Evolutionary conservation across 208 protist genomes (phyloP).

Genomic region (Acanthamoeba sp.): DNA sequence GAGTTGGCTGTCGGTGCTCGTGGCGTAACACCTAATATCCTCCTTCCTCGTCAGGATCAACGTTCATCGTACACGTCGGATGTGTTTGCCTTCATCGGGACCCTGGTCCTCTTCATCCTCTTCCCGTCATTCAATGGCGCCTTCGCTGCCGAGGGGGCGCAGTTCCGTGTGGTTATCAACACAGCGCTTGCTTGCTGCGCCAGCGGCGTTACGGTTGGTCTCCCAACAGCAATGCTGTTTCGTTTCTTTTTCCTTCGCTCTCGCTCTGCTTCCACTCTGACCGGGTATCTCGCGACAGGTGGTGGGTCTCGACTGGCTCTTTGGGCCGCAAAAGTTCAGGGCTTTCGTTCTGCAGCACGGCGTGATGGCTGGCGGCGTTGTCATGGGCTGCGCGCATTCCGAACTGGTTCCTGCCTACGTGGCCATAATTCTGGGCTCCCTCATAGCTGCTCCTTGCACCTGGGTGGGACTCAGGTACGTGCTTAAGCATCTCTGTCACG

Average conservation of each 20-base stretch:
- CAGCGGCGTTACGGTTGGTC: slow-evolving; percentile 53
- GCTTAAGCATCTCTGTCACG: slow-evolving; percentile 80
- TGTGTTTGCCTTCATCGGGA: slow-evolving; percentile 87
- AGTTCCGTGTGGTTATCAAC: slow-evolving; percentile 83
- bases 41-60: too few species aligned
- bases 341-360: slow-evolving; percentile 86
- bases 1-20: too few species aligned
- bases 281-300: background rate
- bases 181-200: slow-evolving; percentile 83
- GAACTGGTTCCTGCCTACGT: slow-evolving; percentile 79
- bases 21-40: too few species aligned
- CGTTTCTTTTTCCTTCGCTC: too few species aligned
- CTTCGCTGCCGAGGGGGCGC: slow-evolving; percentile 64
- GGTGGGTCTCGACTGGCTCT: background rate
- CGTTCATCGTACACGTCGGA: slow-evolving; percentile 80
- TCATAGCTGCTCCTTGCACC: slow-evolving; percentile 4
- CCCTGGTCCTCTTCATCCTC: slow-evolving; percentile 89
- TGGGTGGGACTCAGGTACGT: slow-evolving; percentile 79
- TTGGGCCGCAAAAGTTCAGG: slow-evolving; percentile 18
- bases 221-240: background rate
- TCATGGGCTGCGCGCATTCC: slow-evolving; percentile 83
- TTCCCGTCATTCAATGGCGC: slow-evolving; percentile 90
- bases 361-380: slow-evolving; percentile 89
- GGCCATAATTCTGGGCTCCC: slow-evolving; percentile 67
- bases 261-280: background rate